Base-by-base conservation (phyloP, 2,329 filamentous ascomycete species). In the Curvularia hawaiiensis region DNA sequence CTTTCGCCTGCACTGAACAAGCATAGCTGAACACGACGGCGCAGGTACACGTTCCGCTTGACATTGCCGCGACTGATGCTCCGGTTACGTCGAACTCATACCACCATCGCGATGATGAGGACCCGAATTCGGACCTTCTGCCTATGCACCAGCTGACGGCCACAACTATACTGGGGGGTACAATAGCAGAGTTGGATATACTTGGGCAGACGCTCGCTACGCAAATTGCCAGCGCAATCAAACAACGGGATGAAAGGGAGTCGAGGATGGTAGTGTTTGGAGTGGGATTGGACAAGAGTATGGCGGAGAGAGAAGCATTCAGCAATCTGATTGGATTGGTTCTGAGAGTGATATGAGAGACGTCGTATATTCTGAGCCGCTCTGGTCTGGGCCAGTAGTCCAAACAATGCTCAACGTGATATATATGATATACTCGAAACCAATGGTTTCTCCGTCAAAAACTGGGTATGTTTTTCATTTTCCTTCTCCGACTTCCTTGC, bases 171-270 rank as follows among this genome's bases (percentile, higher is more conserved):
- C 82, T 99, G 0, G 95, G 95, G 2, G 92, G 90, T 10, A 92
- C 93, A 45, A 87, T 89, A 31, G 83, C 89, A 51, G 88, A 90
- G 46, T 85, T 92, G 43, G 92, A 97, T 71, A 91, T 90, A 0
- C 77, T 96, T 5, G 94, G 92, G 1, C 93, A 97, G 75, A 85
- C 97, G 1, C 89, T 96, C 70, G 93, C 93, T 3, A 91, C 91
- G 43, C 94, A 97, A 70, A 89, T 98, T 64, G 95, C 90, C 5
- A 96, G 88, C 69, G 85, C 89, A 39, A 84, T 99, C 58, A 83
- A 88, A 18, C 85, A 89, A 58, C 88, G 88, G 61, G 83, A 90
- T 51, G 87, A 91, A 6, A 78, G 80, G 44, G 87, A 89, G 72
- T 81, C 79, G 61, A 77, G 87, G 41, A 77, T 84, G 62, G 76